These are phyloP conservation scores for Calonectria naviculata DNA, from an alignment of 2,329 filamentous ascomycete species.

Conservation along the genomic window DNA sequence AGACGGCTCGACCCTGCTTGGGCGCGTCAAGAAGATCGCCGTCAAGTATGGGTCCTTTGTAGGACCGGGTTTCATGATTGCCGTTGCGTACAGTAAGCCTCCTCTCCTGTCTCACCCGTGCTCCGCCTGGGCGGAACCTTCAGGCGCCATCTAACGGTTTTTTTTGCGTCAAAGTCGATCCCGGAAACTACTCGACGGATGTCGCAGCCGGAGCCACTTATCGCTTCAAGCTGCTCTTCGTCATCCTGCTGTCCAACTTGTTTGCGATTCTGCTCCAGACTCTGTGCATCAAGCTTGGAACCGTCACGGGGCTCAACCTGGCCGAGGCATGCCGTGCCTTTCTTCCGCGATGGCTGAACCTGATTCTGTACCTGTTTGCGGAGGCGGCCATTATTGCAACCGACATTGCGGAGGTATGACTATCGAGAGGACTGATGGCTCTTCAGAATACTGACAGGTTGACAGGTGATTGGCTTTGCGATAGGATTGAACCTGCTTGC, in stretches of 20 bases:
- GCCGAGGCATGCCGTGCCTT: conserved; percentile 74
- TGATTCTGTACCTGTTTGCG: conserved; percentile 69
- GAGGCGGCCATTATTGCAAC: conserved; percentile 78
- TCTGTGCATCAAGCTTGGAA: conserved; percentile 75
- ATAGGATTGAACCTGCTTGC: conserved; percentile 76
- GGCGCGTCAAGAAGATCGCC: conserved; percentile 28
- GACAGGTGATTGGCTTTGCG: conserved; percentile 73
- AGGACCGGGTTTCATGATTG: conserved; percentile 75
- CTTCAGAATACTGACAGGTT: not conserved
- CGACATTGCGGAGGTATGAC: conserved; percentile 70
- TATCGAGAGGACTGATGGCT: not conserved
- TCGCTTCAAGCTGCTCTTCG: conserved; percentile 73
- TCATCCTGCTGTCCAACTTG: conserved; percentile 75
- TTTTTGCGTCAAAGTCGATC: conserved; percentile 56
- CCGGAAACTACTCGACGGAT: conserved; percentile 77
- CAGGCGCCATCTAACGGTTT: conserved; percentile 6
- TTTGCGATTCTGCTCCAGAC: conserved; percentile 79
- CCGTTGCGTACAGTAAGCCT: conserved; percentile 66
- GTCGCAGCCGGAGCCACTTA: conserved; percentile 75
- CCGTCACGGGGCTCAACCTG: conserved; percentile 75
- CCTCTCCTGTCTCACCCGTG: not conserved
- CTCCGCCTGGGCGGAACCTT: not conserved
- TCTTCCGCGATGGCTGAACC: conserved; percentile 74
- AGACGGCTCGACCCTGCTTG: conserved; percentile 14
- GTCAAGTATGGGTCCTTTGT: conserved; percentile 58